Evolutionary conservation across 495 filamentous ascomycete genomes (phyloP).

Genomic region (Neurospora sp.): DNA sequence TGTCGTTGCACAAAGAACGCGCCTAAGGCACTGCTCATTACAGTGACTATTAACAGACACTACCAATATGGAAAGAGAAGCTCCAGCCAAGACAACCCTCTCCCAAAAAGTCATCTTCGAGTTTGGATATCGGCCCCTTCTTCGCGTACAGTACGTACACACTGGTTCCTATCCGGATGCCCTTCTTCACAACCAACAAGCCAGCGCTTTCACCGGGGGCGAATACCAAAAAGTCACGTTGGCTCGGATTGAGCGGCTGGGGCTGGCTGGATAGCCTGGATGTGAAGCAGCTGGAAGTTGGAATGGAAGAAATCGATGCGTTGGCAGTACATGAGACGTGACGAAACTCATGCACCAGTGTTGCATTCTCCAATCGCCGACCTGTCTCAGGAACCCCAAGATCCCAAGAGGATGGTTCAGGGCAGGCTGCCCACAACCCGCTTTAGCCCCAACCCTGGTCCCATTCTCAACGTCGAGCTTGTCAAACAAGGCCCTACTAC

Average conservation of each 20-base stretch:
- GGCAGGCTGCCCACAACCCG: neutral
- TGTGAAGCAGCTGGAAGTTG: slow-evolving; percentile 1
- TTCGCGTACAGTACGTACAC: neutral
- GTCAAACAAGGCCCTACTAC: neutral
- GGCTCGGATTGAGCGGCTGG: slow-evolving; percentile 17
- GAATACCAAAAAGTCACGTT: slow-evolving; percentile 7
- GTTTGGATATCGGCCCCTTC: neutral
- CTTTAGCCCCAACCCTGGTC: neutral
- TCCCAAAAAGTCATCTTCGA: neutral
- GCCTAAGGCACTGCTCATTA: neutral
- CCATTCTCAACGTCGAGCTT: neutral
- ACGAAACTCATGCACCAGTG: slow-evolving; percentile 12
- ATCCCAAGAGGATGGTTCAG: slow-evolving; percentile 24
- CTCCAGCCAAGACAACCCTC: slow-evolving; percentile 5
- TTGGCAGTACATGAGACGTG: slow-evolving; percentile 25
- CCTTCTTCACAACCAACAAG: neutral
- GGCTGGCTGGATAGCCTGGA: slow-evolving; percentile 16
- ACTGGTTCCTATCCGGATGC: neutral
- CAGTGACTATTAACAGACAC: neutral
- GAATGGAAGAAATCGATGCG: slow-evolving; percentile 8
- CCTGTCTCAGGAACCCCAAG: slow-evolving; percentile 10
- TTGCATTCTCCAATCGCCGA: slow-evolving; percentile 16
- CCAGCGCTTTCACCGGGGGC: neutral
- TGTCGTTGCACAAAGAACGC: neutral
- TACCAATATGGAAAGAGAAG: neutral